Evolutionary conservation across 257 asterid genomes (phyloP).

Genomic region (Nicotiana noctiflora): DNA sequence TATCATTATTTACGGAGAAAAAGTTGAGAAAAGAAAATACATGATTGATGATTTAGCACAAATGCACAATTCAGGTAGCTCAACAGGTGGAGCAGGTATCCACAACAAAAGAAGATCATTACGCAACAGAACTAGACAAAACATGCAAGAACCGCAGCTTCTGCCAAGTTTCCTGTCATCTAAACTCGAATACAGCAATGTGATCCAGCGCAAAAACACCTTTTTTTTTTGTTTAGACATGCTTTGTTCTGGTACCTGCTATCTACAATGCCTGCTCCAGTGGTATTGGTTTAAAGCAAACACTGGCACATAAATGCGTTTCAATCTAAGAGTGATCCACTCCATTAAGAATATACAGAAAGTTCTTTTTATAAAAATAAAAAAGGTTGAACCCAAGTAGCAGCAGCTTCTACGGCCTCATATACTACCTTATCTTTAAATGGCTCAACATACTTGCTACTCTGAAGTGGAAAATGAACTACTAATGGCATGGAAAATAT

Average conservation of each 20-base stretch:
- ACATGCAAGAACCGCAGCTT: no score
- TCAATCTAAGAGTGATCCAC: background rate
- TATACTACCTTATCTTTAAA: background rate
- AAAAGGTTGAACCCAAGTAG: background rate
- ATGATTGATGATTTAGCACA: background rate
- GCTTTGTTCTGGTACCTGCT: background rate
- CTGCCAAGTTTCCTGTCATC: constrained; percentile 1
- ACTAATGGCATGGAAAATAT: background rate
- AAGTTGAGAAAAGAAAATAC: background rate
- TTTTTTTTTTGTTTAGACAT: background rate
- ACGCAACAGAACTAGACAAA: background rate
- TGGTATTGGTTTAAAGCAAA: background rate
- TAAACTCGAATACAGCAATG: background rate
- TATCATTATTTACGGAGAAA: background rate
- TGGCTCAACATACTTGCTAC: background rate
- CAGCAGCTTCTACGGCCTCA: background rate
- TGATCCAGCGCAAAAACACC: background rate
- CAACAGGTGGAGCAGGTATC: background rate
- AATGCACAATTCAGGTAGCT: background rate
- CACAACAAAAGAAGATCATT: background rate
- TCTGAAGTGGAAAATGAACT: background rate
- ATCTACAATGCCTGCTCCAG: background rate
- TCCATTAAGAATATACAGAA: background rate
- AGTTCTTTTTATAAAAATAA: no score
- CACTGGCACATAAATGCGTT: background rate